Evolutionary conservation across 805 yeast genomes (phyloP), one percentile per base, ranked within the genome.

Genomic region (Ogataea nitratoaversa): DNA sequence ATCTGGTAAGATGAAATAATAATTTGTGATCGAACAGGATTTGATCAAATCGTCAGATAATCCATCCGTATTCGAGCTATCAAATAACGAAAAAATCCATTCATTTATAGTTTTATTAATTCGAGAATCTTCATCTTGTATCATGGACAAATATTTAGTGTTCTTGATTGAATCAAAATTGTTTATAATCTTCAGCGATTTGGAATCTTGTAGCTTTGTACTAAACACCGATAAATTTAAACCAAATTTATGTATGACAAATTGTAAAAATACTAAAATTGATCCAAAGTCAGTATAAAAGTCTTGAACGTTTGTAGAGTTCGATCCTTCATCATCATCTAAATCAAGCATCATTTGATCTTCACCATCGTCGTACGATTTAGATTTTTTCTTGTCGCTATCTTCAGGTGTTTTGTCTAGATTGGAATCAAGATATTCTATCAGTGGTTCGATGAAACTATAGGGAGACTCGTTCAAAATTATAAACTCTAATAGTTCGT

Each of bases 81-180:
- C 90, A 61, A 85, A 89, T 30, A 91, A 60, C 1, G 93, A 90
- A 20, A 74, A 65, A 34, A 84, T 74, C 98, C 98, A 91, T 19
- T 78, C 83, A 32, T 77, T 75, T 14, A 82, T 62, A 47, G 40
- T 63, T 22, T 47, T 49, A 38, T 41, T 53, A 34, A 53, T 22
- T 32, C 57, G 51, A 3, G 55, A 52, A 6, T 57, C 51, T 9
- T 48, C 53, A 17, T 50, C 46, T 20, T 61, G 54, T 20, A 49
- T 7, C 23, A 43, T 9, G 18, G 36, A 40, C 38, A 41, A 29
- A 19, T 44, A 46, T 13, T 30, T 14, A 5, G 29, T 32, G 29
- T 44, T 36, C 19, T 45, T 44, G 7, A 42, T 28, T 2, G 50
- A 35, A 35, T 46, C 51, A 36, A 54, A 46, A n/a, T 38, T 46